Evolutionary conservation across 257 asterid species (phyloP).

Genomic region (Eucommia ulmoides): DNA sequence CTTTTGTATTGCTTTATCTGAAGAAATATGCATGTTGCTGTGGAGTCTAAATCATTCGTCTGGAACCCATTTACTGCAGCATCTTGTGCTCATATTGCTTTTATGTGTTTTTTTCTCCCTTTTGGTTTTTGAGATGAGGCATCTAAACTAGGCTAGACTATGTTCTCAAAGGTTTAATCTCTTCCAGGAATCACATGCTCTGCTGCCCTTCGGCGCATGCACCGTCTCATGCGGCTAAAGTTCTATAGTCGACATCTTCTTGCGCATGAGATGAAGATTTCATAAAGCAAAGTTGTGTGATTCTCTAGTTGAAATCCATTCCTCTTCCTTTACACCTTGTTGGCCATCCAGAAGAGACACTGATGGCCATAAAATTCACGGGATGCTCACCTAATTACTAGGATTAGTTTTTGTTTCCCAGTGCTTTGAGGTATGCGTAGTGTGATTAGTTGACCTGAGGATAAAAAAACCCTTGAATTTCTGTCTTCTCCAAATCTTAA

Average conservation of each 20-base stretch:
- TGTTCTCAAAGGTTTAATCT: slow-evolving; percentile 34
- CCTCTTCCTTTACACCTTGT: slow-evolving; percentile 17
- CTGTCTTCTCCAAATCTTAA: too few relatives aligned
- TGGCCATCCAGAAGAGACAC: slow-evolving; percentile 19
- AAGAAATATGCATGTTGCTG: too few relatives aligned
- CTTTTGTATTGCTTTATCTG: too few relatives aligned
- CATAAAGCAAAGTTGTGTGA: slow-evolving; percentile 34
- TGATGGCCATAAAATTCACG: slow-evolving; percentile 18
- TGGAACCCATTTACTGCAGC: not conserved
- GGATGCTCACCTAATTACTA: slow-evolving; percentile 26
- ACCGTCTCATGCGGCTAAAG: slow-evolving; percentile 56
- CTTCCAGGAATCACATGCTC: slow-evolving; percentile 73
- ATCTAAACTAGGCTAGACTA: slow-evolving; percentile 11
- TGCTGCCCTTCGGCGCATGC: slow-evolving; percentile 46
- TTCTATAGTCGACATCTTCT: slow-evolving; percentile 25
- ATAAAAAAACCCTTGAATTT: too few relatives aligned
- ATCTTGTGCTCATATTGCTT: not conserved
- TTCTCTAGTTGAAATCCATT: slow-evolving; percentile 29
- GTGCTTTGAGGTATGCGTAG: slow-evolving; percentile 30
- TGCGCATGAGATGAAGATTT: slow-evolving; percentile 49
- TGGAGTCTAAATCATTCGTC: too few relatives aligned
- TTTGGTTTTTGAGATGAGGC: slow-evolving; percentile 16
- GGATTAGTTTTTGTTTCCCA: slow-evolving; percentile 25
- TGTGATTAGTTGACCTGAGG: too few relatives aligned
- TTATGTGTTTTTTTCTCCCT: not conserved